Base-by-base conservation (phyloP, 2,329 filamentous ascomycete genomes). In the Epichloe glyceriae region DNA sequence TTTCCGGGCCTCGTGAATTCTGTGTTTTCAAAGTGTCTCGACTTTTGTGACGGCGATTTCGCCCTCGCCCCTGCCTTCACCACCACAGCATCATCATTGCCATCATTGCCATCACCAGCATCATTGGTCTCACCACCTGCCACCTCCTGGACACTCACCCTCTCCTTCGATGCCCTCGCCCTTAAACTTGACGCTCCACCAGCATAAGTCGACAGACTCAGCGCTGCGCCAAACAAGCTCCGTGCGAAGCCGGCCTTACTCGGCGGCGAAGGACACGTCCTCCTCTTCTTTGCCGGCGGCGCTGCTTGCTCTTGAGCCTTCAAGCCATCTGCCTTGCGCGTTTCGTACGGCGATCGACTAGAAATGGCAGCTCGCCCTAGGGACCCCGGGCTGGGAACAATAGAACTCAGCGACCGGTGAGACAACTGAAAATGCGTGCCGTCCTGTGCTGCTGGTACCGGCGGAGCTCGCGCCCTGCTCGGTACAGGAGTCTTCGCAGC, bases 361-460 rank as follows among this genome's bases (percentile, higher is more conserved):
- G 67, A 58, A 30, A 69, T 59, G 1, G 55, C 57, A 1, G 67
- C 65, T 34, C 67, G 58, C 3, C 67, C 67, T 2, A 65, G 61
- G 15, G 60, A 60, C 0, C 58, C 58, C 0, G 62, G 58, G 20
- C 57, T 62, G 7, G 61, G 58, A n/a, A 68, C 59, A 17, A 67
- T 58, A 3, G 58, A 50, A 59, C 47, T 81, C n/a, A 75, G 61
- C 22, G 70, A 68, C 20, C 70, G 65, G 43, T 75, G 70, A 15
- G 64, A 67, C 14, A 68, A 63, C 44, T 68, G 68, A 17, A 67
- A 62, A 52, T 67, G 67, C 55, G 55, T 58, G 52, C 53, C 49
- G 17, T 53, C 50, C 56, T 59, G 54, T 54, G 57, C 55, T 53
- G 22, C 54, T 53, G 26, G 26, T 8, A 20, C 45, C 19, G 51